phyloP scores from a whole-genome alignment of 192 early-diverging fungal species.

The Jimgerdemannia lactiflua region DNA sequence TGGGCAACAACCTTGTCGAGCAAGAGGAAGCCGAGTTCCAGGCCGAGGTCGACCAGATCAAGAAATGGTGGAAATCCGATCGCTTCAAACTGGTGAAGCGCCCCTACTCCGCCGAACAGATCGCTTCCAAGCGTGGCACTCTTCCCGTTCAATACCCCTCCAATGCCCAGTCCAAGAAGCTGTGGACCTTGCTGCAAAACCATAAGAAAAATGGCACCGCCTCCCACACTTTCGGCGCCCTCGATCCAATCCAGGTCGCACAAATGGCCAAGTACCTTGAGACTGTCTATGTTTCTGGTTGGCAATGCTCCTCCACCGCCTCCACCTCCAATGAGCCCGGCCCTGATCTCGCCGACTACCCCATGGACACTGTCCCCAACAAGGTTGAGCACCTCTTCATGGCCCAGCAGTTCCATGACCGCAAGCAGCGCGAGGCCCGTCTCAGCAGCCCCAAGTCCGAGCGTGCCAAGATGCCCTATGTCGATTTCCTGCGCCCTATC shows the following conservation, averaged over 20 bases:
- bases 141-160: slow-evolving; percentile 74
- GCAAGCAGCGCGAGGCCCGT: slow-evolving; percentile 91
- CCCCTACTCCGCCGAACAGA: slow-evolving; percentile 82
- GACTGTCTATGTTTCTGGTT: slow-evolving; percentile 96
- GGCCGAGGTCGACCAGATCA: slow-evolving; percentile 77
- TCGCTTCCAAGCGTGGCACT: slow-evolving; percentile 88
- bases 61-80: slow-evolving; percentile 82
- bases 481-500: slow-evolving; percentile 92
- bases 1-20: slow-evolving; percentile 38
- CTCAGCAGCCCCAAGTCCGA: slow-evolving; percentile 60
- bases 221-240: slow-evolving; percentile 91
- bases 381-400: slow-evolving; percentile 98
- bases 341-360: slow-evolving; percentile 98
- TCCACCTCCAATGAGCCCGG: slow-evolving; percentile 95
- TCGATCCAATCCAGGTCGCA: slow-evolving; percentile 92
- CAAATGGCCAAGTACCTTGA: slow-evolving; percentile 98
- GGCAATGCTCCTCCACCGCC: slow-evolving; percentile 98
- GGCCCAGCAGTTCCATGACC: slow-evolving; percentile 97
- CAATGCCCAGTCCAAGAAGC: slow-evolving; percentile 88
- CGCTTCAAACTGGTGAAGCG: slow-evolving; percentile 83
- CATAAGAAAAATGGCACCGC: slow-evolving; percentile 79
- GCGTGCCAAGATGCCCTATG: slow-evolving; percentile 67
- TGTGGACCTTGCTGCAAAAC: slow-evolving; percentile 77
- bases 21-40: slow-evolving; percentile 76
- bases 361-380: slow-evolving; percentile 97